Conservation (phyloP, 202 grass and related monocot genomes). For the Carex arenaria region DNA sequence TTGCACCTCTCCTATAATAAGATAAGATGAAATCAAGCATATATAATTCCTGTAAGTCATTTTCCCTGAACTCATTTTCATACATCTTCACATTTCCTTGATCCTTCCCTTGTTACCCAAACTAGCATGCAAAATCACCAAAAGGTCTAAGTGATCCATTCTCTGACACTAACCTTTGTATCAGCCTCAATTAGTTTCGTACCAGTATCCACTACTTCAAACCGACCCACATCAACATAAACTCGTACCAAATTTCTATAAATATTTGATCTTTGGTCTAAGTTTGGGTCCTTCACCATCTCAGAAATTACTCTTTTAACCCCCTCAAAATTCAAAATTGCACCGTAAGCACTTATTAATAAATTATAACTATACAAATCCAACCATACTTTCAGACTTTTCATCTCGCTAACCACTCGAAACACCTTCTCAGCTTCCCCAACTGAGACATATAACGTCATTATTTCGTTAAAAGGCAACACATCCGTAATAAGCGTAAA, state of each 20-base stretch:
- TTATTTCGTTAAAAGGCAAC: slow-evolving; percentile 76
- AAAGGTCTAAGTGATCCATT: slow-evolving; percentile 83
- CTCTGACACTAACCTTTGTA: slow-evolving; percentile 54
- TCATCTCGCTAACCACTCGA: slow-evolving; percentile 42
- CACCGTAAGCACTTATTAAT: slow-evolving; percentile 49
- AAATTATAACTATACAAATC: slow-evolving; percentile 92
- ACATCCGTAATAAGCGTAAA: slow-evolving; percentile 30
- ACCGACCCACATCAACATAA: slow-evolving; percentile 40
- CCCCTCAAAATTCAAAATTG: slow-evolving; percentile 44
- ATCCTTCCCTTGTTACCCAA: slow-evolving; percentile 57
- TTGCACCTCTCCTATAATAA: slow-evolving; percentile 42
- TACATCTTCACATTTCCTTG: slow-evolving; percentile 73
- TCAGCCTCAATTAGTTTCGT: slow-evolving; percentile 41
- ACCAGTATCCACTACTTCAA: slow-evolving; percentile 34
- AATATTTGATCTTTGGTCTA: slow-evolving; percentile 49
- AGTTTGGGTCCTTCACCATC: slow-evolving; percentile 52
- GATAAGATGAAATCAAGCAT: slow-evolving; percentile 54
- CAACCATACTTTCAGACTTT: slow-evolving; percentile 40
- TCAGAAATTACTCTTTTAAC: slow-evolving; percentile 54
- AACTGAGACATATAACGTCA: slow-evolving; percentile 79
- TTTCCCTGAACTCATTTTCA: slow-evolving; percentile 57
- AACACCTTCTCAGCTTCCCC: slow-evolving; percentile 60
- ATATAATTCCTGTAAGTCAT: slow-evolving; percentile 66
- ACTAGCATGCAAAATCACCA: slow-evolving; percentile 48
- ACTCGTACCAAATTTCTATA: slow-evolving; percentile 49